Evolutionary conservation across 768 basidiomycete species (phyloP).

Genomic region (Mycena pura): DNA sequence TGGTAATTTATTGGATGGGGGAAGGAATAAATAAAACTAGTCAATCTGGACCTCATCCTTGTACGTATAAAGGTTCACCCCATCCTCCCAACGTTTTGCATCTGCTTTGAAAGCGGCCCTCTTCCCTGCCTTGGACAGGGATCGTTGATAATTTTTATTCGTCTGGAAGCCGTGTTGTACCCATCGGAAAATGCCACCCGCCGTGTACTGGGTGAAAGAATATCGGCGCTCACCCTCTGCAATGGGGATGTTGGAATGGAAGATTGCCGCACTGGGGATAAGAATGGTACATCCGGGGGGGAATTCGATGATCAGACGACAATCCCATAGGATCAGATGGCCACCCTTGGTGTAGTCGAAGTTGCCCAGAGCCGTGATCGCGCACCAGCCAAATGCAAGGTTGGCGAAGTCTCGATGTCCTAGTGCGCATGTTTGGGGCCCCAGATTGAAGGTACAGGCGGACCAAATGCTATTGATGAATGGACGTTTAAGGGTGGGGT

Average conservation of each 20-base stretch:
- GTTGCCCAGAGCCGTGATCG: not conserved
- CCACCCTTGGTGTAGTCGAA: not conserved
- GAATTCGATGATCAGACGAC: too few species aligned
- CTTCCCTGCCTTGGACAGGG: too few species aligned
- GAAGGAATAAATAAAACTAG: too few species aligned
- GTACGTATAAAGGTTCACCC: too few species aligned
- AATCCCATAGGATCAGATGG: too few species aligned
- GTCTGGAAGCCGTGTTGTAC: not conserved
- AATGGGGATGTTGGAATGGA: constrained; percentile 2
- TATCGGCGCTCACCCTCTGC: not conserved
- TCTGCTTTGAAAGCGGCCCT: too few species aligned
- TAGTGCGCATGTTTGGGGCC: not conserved
- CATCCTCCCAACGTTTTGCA: too few species aligned
- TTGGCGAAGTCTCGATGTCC: too few species aligned
- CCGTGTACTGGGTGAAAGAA: not conserved
- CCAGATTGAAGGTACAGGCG: not conserved
- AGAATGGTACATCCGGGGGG: not conserved
- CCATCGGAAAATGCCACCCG: not conserved
- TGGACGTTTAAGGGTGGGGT: not conserved
- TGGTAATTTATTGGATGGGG: too few species aligned
- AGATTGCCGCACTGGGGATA: not conserved
- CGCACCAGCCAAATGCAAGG: not conserved
- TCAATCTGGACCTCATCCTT: too few species aligned
- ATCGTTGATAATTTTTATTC: not conserved
- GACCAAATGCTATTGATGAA: not conserved